These are phyloP conservation scores for Cryphonectria nitschkei DNA, from an alignment of 2,329 filamentous ascomycete genomes.

Conservation along the genomic window DNA sequence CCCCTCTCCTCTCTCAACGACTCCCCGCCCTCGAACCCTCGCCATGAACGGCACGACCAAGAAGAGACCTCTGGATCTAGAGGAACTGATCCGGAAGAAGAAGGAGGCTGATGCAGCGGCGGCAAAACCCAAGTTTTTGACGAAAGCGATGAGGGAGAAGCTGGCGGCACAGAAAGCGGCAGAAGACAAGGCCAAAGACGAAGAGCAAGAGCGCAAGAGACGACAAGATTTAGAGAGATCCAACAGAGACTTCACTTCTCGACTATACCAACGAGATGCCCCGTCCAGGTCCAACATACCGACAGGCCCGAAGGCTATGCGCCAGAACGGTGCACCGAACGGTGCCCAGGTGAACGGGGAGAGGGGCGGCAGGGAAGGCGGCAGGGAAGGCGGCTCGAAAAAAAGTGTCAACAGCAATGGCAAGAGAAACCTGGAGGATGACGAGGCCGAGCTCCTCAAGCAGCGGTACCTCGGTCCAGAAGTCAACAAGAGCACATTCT, in stretches of 20 bases:
- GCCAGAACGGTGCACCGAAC: slow-evolving; percentile 38
- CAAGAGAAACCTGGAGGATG: slow-evolving; percentile 58
- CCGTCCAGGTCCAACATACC: slow-evolving; percentile 52
- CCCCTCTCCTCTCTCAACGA: not conserved
- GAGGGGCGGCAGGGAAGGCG: slow-evolving; percentile 19
- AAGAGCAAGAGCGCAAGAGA: slow-evolving; percentile 61
- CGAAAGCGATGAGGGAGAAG: slow-evolving; percentile 80
- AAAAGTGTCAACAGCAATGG: slow-evolving; percentile 43
- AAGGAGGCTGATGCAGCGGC: slow-evolving; percentile 83
- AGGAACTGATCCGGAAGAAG: slow-evolving; percentile 84
- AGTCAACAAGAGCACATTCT: slow-evolving; percentile 81
- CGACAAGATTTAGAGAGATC: slow-evolving; percentile 33
- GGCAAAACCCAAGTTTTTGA: slow-evolving; percentile 85
- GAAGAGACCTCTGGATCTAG: slow-evolving; percentile 71
- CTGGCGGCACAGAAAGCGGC: slow-evolving; percentile 77
- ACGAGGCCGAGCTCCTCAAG: slow-evolving; percentile 74
- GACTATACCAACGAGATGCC: slow-evolving; percentile 34
- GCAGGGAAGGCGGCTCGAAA: slow-evolving; percentile 16
- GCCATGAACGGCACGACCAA: slow-evolving; percentile 27
- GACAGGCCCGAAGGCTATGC: slow-evolving; percentile 73
- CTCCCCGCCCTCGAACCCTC: not conserved
- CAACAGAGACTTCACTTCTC: slow-evolving; percentile 31
- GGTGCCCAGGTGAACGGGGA: slow-evolving; percentile 34
- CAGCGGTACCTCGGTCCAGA: slow-evolving; percentile 92
- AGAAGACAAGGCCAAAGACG: slow-evolving; percentile 57